Conservation (phyloP, 768 basidiomycete genomes). For the Tylopilus sp. region DNA sequence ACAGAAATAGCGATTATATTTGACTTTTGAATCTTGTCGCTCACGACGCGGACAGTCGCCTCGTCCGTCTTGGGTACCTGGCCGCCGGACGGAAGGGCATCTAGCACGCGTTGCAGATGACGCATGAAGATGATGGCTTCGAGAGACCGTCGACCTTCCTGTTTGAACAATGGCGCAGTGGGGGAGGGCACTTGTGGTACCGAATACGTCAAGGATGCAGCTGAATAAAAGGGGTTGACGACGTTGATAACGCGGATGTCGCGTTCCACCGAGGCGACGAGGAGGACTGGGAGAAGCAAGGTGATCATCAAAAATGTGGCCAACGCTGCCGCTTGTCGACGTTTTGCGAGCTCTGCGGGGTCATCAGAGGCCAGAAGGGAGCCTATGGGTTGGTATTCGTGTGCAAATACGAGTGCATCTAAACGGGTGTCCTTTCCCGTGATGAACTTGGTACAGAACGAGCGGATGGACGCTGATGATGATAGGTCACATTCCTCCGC, state of each 20-base stretch:
- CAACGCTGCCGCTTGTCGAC: conserved; percentile 49
- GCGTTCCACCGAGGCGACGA: conserved; percentile 81
- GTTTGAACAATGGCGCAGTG: conserved; percentile 38
- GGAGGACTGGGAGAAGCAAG: conserved; percentile 71
- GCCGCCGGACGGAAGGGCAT: conserved; percentile 68
- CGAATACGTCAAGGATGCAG: conserved; percentile 52
- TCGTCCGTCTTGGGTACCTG: conserved; percentile 43
- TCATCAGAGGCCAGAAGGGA: conserved; percentile 35
- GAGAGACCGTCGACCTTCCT: conserved; percentile 64
- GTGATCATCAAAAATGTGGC: conserved; percentile 80
- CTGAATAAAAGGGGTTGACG: conserved; percentile 88
- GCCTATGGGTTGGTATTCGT: conserved; percentile 71
- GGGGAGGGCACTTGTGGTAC: conserved; percentile 26
- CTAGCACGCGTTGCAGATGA: conserved; percentile 81
- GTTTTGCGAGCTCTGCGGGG: conserved; percentile 30
- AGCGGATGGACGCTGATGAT: conserved; percentile 61
- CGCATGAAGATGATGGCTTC: conserved; percentile 61
- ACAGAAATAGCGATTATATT: conserved; percentile 76
- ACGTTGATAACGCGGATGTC: conserved; percentile 88
- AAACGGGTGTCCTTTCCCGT: conserved; percentile 62
- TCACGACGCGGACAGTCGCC: conserved; percentile 35
- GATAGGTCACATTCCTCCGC: conserved; percentile 75
- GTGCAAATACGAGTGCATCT: conserved; percentile 77
- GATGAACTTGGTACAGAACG: conserved; percentile 67
- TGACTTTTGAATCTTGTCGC: conserved; percentile 48